Conservation (phyloP, 2,329 filamentous ascomycete genomes). For the Blastomyces gilchristii region DNA sequence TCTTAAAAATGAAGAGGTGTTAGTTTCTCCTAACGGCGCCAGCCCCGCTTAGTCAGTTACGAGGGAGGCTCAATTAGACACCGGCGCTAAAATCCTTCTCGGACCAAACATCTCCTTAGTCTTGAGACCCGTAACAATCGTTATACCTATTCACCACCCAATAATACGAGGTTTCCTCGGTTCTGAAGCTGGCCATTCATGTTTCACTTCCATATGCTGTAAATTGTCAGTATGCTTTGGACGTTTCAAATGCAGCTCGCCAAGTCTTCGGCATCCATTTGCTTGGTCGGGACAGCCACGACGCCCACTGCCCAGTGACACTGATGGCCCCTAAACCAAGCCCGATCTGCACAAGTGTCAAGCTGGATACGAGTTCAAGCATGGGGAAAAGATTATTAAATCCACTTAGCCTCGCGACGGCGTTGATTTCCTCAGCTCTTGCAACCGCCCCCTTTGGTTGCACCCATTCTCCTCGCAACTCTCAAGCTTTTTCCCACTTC, state of each 20-base stretch:
- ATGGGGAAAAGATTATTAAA: background rate
- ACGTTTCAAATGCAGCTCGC: background rate
- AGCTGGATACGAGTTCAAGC: background rate
- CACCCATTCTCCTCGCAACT: background rate
- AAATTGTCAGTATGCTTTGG: background rate
- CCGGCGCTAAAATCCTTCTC: background rate
- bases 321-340: no score
- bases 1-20: background rate
- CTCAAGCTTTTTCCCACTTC: background rate
- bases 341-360: slow-evolving; percentile 1
- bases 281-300: background rate
- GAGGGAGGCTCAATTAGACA: background rate
- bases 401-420: background rate
- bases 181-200: background rate
- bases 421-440: background rate
- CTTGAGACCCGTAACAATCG: no score
- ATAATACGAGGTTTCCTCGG: background rate
- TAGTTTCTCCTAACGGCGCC: background rate
- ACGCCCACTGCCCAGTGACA: no score
- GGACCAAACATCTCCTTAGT: background rate
- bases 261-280: background rate
- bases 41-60: background rate
- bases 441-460: background rate
- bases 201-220: background rate
- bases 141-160: no score